Evolutionary conservation across 2,329 filamentous ascomycete genomes (phyloP), one percentile per base, ranked within the genome.

Genomic region (Arthrobotrys pseudoclavata): DNA sequence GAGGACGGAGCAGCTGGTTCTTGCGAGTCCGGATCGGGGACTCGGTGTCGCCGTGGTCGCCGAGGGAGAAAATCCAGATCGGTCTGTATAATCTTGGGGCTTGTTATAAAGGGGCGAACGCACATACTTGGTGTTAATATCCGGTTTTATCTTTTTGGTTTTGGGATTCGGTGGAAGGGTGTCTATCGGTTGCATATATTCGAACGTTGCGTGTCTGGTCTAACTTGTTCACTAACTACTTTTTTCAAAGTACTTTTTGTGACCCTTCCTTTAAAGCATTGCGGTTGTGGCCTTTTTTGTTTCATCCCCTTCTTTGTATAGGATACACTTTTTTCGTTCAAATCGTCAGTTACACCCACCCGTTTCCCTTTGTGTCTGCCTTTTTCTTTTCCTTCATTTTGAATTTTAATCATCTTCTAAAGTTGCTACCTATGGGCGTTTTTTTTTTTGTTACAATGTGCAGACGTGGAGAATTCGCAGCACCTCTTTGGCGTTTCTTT

Each of bases 21-120:
- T 97, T 80, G 94, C 97, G 83, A 97, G 93, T 83, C 96, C 96
- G 0, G 94, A 97, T 81, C 88, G 96, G 40, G 94, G 95, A 1
- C 86, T 98, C 64, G 90, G 90, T 18, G 89, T 97, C 47, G 91
- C 96, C 1, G 88, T 99, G 71, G 92, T 99, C 81, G 94, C 94
- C 0, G 91, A 93, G 81, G 93, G 92, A 55, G 96, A 98, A 86
- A 87, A 87, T 60, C 87, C 91, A 0, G 93, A 96, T 85, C 90
- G 88, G 31, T 90, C 92, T 63, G 92, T 94, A 79, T 95, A 87
- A 82, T 57, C n/a, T 29, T 24, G 47, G 9, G 47, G 20, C 42
- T 4, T n/a, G 20, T 20, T 20, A 45, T 20, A 45, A 20, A 22
- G n/a, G n/a, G 31, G 34, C 48, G 5, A n/a, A 20, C 62, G 26